Evolutionary conservation across 1,284 basidiomycete species (phyloP).

Genomic region (Cryptococcus sp.): DNA sequence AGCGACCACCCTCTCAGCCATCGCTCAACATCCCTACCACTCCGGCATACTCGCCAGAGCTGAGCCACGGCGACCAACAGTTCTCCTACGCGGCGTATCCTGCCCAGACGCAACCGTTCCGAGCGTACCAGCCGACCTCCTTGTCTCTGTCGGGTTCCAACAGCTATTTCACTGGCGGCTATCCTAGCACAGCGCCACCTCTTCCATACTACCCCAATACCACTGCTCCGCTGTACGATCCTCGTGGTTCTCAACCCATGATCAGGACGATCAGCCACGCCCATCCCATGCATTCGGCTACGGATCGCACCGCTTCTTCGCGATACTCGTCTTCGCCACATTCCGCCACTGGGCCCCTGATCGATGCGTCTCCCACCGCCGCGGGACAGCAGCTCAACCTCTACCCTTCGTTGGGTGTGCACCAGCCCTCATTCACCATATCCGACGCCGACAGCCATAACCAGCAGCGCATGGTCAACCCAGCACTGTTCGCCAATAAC

Average conservation of each 20-base stretch:
- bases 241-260: constrained; percentile 30
- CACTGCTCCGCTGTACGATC: constrained; percentile 25
- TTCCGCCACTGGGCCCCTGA: constrained; percentile 16
- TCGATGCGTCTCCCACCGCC: constrained; percentile 28
- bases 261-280: constrained; percentile 39
- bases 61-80: constrained; percentile 15
- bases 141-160: constrained; percentile 24
- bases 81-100: constrained; percentile 23
- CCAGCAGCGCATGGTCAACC: constrained; percentile 30
- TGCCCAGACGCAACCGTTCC: constrained; percentile 13
- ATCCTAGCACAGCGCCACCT: constrained; percentile 29
- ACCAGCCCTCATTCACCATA: constrained; percentile 24
- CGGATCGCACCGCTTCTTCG: constrained; percentile 36
- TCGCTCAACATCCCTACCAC: constrained; percentile 32
- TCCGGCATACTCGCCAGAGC: constrained; percentile 26
- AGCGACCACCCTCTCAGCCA: constrained; percentile 34
- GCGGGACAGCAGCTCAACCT: constrained; percentile 14
- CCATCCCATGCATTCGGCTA: constrained; percentile 42
- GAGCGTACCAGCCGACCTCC: constrained; percentile 17
- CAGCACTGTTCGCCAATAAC: constrained; percentile 28
- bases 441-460: constrained; percentile 11
- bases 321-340: constrained; percentile 41
- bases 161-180: constrained; percentile 6
- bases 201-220: constrained; percentile 18
- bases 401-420: constrained; percentile 5